Base-by-base conservation (phyloP, 2,329 filamentous ascomycete species). In the Talaromyces pinophilus region DNA sequence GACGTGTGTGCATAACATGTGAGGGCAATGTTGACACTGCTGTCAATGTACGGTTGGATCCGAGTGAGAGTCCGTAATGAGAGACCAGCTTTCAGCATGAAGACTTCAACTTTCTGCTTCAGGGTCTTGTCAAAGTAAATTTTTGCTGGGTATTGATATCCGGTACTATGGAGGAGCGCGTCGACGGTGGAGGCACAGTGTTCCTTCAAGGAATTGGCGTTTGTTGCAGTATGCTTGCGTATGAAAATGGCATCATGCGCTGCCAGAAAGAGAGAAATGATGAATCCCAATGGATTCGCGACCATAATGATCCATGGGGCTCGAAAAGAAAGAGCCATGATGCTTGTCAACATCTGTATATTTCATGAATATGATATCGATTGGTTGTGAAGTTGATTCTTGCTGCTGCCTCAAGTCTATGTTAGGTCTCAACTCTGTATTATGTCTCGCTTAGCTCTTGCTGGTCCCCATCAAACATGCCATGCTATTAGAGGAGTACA, bases 1-100 rank as follows among this genome's bases (percentile, higher is more conserved):
- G 54, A 42, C 4, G 40, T 40, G n/a, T 59, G 46, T 40, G 63
- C 28, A 44, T 59, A 65, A 44, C 54, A 40, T 38, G 54, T 61
- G 17, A 65, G 22, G 10, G 55, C 55, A 28, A 50, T 61, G 5
- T 52, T 60, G 22, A 60, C 40, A 8, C 63, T 65, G 40, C 42
- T 35, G 35, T 61, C 30, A 10, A 65, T 61, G 15, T 60, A 60
- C 2, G 55, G 63, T 28, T 30, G 55, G 35, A 61, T 52, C 6
- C 44, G 59, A n/a, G 5, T 2, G 8, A 62, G 28, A 10, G 59
- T 62, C 28, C 38, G 44, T 28, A 28, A 22, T 5, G 44, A 62
- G 5, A 62, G 4, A 19, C 59, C 59, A 2, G 42, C 44, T 52
- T 50, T 48, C 3, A 40, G 22, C 48, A 63, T 54, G 4, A 35